Evolutionary conservation across 208 protist genomes (phyloP).

Genomic region (Endotrypanum monterogeii): DNA sequence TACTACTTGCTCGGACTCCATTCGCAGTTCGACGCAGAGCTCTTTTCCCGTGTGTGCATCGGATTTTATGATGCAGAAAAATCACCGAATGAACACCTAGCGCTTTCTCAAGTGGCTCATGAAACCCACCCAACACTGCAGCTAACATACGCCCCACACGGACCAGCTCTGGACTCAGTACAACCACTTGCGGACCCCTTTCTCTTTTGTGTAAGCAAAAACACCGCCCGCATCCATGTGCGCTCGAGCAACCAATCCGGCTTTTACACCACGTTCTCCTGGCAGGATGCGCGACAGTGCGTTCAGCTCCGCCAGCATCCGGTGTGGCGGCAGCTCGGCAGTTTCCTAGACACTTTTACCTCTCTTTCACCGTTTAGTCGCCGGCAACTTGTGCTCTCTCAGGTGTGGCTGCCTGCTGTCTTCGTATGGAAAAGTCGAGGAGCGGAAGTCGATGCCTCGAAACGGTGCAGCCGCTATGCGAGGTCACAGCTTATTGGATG

Average conservation of each 20-base stretch:
- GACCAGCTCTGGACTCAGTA: not conserved
- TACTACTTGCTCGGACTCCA: constrained; percentile 73
- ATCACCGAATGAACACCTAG: not conserved
- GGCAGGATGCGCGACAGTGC: constrained; percentile 51
- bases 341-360: constrained; percentile 44
- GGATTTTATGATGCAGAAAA: constrained; percentile 28
- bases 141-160: not conserved
- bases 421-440: constrained; percentile 18
- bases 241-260: constrained; percentile 6
- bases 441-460: not conserved
- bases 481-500: constrained; percentile 30
- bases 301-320: constrained; percentile 36
- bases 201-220: constrained; percentile 58
- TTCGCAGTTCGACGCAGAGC: constrained; percentile 60
- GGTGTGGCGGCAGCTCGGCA: constrained; percentile 56
- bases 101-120: constrained; percentile 22
- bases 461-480: constrained; percentile 27
- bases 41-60: constrained; percentile 56
- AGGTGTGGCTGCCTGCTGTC: constrained; percentile 34
- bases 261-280: constrained; percentile 42
- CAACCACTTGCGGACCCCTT: constrained; percentile 14
- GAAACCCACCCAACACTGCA: constrained; percentile 1
- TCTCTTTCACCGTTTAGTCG: constrained; percentile 39
- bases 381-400: constrained; percentile 29
- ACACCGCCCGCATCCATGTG: constrained; percentile 77